phyloP scores from a whole-genome alignment of 495 filamentous ascomycete genomes.

The Penicillium canescens region DNA sequence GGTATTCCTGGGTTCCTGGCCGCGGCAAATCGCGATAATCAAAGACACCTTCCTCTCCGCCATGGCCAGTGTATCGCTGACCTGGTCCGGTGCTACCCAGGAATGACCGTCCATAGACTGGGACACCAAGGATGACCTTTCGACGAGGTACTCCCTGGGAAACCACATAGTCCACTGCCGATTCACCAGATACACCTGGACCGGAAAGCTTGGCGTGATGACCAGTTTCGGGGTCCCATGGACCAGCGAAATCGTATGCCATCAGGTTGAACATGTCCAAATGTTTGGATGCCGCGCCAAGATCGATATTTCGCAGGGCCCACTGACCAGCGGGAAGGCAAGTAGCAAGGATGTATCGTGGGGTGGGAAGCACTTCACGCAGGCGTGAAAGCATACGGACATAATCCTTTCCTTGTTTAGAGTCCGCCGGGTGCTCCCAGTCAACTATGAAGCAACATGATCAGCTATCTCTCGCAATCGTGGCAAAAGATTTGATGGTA shows the following conservation, averaged over 20 bases:
- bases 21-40: slow-evolving; percentile 79
- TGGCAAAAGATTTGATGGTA: background rate
- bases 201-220: slow-evolving; percentile 82
- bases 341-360: slow-evolving; percentile 74
- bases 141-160: slow-evolving; percentile 64
- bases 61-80: slow-evolving; percentile 61
- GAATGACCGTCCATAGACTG: slow-evolving; percentile 81
- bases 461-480: background rate
- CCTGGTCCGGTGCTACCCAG: slow-evolving; percentile 63
- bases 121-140: slow-evolving; percentile 80
- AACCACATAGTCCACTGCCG: slow-evolving; percentile 65
- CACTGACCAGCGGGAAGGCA: slow-evolving; percentile 77
- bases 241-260: slow-evolving; percentile 85
- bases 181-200: slow-evolving; percentile 63
- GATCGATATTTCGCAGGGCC: slow-evolving; percentile 74
- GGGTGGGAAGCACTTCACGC: slow-evolving; percentile 70
- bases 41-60: slow-evolving; percentile 78
- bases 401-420: slow-evolving; percentile 71
- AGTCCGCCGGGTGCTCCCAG: slow-evolving; percentile 82
- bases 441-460: slow-evolving; percentile 60
- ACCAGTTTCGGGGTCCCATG: slow-evolving; percentile 68
- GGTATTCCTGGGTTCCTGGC: slow-evolving; percentile 64
- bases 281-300: slow-evolving; percentile 60
- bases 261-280: slow-evolving; percentile 82
- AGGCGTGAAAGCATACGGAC: slow-evolving; percentile 67